phyloP scores from a whole-genome alignment of 371 early-diverging fungal species.

The Dichotomocladium elegans region DNA sequence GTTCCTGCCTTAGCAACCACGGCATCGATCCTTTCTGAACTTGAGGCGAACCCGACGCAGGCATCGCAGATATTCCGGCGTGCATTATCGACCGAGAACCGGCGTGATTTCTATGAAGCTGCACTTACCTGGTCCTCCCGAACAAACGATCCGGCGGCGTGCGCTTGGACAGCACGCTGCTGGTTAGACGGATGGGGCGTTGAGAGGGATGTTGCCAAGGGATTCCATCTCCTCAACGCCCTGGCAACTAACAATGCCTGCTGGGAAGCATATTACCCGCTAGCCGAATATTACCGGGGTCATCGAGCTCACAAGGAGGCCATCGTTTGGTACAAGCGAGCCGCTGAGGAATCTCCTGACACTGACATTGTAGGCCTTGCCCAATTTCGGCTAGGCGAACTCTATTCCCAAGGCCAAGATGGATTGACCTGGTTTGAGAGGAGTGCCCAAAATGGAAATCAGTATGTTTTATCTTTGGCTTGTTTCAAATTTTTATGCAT shows the following conservation, averaged over 20 bases:
- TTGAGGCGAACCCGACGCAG: conserved; percentile 2
- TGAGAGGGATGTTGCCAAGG: conserved; percentile 4
- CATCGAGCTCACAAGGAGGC: conserved; percentile 9
- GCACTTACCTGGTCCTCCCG: conserved; percentile 6
- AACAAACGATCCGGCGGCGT: conserved; percentile 15
- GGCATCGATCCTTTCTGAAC: neutral
- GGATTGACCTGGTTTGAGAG: conserved; percentile 20
- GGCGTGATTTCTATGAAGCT: conserved; percentile 12
- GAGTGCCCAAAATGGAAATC: conserved; percentile 23
- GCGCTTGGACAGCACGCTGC: conserved; percentile 23
- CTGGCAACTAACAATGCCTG: conserved; percentile 11
- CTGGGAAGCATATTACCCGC: conserved; percentile 22
- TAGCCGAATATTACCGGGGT: conserved; percentile 14
- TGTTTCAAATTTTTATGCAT: neutral
- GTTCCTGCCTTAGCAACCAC: neutral
- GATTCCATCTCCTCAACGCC: conserved; percentile 9
- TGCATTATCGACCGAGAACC: no score
- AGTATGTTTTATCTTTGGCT: conserved; percentile 15
- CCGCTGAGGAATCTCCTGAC: neutral
- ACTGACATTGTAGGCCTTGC: conserved; percentile 12
- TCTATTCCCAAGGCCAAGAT: conserved; percentile 10
- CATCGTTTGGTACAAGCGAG: conserved; percentile 14
- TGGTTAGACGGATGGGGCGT: conserved; percentile 26
- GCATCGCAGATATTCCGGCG: no score
- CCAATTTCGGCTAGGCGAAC: conserved; percentile 18